Percentiles rank a stretch among this genome's conserved stretches.
These are phyloP conservation scores for Vitis labrusca DNA, from an alignment of 164 flowering plant species.

Conservation along the genomic window DNA sequence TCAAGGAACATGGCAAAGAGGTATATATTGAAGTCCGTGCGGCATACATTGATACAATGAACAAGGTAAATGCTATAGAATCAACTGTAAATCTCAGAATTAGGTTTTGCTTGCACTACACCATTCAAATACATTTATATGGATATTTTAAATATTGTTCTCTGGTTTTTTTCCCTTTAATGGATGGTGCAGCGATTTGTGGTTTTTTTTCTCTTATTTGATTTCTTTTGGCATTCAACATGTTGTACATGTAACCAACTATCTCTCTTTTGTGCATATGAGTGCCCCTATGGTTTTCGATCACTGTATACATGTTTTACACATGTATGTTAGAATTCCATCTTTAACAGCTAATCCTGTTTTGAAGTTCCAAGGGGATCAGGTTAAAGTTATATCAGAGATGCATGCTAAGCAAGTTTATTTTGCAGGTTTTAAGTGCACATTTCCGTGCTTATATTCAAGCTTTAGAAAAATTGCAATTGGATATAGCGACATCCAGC, in stretches of 20 bases:
- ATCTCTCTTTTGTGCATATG: too few species aligned
- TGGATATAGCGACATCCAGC: slow-evolving; percentile 87
- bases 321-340: not conserved
- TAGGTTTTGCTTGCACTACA: not conserved
- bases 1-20: slow-evolving; percentile 94
- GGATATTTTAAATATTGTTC: too few species aligned
- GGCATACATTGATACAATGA: slow-evolving; percentile 96
- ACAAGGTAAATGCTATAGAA: slow-evolving; percentile 56
- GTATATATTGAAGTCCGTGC: slow-evolving; percentile 79
- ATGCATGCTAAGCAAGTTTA: not conserved
- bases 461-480: slow-evolving; percentile 89
- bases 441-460: slow-evolving; percentile 97
- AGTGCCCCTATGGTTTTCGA: not conserved
- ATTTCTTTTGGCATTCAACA: too few species aligned
- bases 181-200: too few species aligned
- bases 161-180: too few species aligned
- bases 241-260: too few species aligned
- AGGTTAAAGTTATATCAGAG: too few species aligned
- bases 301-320: not conserved
- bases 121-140: slow-evolving; percentile 1
- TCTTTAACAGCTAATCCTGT: too few species aligned
- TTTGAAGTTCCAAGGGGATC: too few species aligned
- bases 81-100: not conserved
- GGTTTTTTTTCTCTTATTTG: too few species aligned
- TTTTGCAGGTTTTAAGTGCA: slow-evolving; percentile 83